Base-by-base conservation (phyloP, 768 basidiomycete genomes). In the Mycena maculata region DNA sequence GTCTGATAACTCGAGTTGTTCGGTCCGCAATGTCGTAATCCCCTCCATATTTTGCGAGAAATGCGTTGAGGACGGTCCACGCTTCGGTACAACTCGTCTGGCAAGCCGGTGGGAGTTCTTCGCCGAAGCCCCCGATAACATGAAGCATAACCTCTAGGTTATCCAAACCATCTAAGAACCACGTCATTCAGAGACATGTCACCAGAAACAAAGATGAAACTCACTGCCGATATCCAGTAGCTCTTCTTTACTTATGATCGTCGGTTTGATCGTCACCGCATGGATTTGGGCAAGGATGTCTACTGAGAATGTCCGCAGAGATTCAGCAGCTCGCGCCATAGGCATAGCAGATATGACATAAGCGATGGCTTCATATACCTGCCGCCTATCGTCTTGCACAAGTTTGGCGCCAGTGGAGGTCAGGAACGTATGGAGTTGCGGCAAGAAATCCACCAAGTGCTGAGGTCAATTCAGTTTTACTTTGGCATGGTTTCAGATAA, bases 311-410 rank as follows among this genome's bases (percentile, higher is more conserved):
- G 90, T 90, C 67, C 90, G 89, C 47, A 99, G 86, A 2, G 94
- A 95, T 71, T 90, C 88, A 0, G 96, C 94, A 13, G 95, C 95
- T 66, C 90, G 88, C 58, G 90, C 88, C 85, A 96, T 92, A 2
- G 93, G 89, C 96, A 99, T 98, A 0, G 91, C 92, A 52, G 92
- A 93, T 62, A 99, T 96, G 60, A 99, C 94, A 79, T 93, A 90
- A 6, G 94, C 96, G 71, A 99, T 96, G 16, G 96, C 98, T 76
- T 98, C 96, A 73, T 96, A 95, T 20, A 99, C 92, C 77, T 96
- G 93, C 52, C 93, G 87, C 73, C 90, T 88, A 77, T 99, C 98
- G 45, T 96, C 93, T 76, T 94, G 94, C 13, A 83, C 80, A 44
- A 99, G 83, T 75, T 93, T 94, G 8, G 86, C 76, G 42, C 95